Percentiles rank a stretch among this genome's conserved stretches.
phyloP scores from a whole-genome alignment of 1,284 basidiomycete genomes.

The Heliocybe sulcata region DNA sequence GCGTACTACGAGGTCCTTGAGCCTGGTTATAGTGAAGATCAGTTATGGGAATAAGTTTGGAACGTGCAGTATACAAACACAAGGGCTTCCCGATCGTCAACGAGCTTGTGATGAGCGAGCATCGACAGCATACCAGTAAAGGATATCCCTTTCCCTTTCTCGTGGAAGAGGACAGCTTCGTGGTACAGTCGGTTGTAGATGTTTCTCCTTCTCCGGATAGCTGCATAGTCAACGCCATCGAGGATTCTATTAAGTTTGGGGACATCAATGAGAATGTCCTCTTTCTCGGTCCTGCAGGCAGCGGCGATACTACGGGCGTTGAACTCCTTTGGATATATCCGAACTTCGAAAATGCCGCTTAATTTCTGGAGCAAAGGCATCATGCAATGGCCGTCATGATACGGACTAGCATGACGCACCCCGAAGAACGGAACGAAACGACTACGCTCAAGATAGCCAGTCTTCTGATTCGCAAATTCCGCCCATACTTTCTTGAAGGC shows the following conservation, averaged over 20 bases:
- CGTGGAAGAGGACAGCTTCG: conserved; percentile 74
- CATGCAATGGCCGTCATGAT: conserved; percentile 4
- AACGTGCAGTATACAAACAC: conserved; percentile 45
- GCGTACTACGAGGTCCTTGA: conserved; percentile 76
- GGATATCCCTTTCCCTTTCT: conserved; percentile 76
- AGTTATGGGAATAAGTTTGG: not conserved
- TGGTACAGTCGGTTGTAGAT: conserved; percentile 76
- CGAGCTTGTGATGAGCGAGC: conserved; percentile 88
- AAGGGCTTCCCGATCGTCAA: conserved; percentile 84
- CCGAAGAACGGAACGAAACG: conserved; percentile 79
- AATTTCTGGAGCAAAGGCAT: conserved; percentile 44
- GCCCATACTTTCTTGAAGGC: conserved; percentile 95
- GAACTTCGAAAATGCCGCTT: conserved; percentile 78
- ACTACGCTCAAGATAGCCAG: conserved; percentile 69
- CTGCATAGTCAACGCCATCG: conserved; percentile 54
- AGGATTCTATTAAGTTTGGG: conserved; percentile 53
- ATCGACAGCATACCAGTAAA: conserved; percentile 90
- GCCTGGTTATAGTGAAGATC: conserved; percentile 29
- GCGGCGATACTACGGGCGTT: conserved; percentile 54
- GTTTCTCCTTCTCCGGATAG: conserved; percentile 59
- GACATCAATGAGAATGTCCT: conserved; percentile 55
- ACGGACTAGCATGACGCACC: conserved; percentile 36
- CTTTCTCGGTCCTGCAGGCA: conserved; percentile 14
- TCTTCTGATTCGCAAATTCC: conserved; percentile 73
- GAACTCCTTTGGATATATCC: conserved; percentile 71